A percentile compares a stretch with the other conserved stretches of the same genome.
Evolutionary conservation across 1,284 basidiomycete genomes (phyloP).

Genomic region (Coniophora puteana): DNA sequence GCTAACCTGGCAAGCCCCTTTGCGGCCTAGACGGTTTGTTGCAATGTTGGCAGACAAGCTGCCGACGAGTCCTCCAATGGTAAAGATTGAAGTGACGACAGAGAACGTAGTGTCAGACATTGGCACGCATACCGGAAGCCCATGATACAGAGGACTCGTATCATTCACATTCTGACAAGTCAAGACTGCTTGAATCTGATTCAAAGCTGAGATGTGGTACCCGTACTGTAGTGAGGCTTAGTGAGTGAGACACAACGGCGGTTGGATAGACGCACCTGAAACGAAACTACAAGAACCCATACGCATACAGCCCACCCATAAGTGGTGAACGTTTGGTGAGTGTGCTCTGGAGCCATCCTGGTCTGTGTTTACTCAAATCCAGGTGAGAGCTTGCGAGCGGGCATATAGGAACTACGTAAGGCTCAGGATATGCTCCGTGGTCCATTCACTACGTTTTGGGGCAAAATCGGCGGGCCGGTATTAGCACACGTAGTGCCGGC

Average conservation of each 20-base stretch:
- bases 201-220: conserved; percentile 84
- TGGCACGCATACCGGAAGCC: conserved; percentile 67
- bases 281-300: conserved; percentile 62
- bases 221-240: conserved; percentile 48
- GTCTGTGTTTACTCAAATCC: too few relatives aligned
- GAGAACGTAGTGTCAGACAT: conserved; percentile 79
- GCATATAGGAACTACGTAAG: too few relatives aligned
- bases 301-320: conserved; percentile 60
- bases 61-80: conserved; percentile 83
- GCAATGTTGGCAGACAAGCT: conserved; percentile 67
- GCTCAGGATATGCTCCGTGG: too few relatives aligned
- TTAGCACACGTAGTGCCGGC: too few relatives aligned
- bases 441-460: too few relatives aligned
- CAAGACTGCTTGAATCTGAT: conserved; percentile 79
- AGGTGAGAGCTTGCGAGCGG: too few relatives aligned
- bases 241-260: neutral
- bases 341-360: conserved; percentile 3
- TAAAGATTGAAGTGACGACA: conserved; percentile 80
- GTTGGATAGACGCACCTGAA: conserved; percentile 45
- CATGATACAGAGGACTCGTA: conserved; percentile 19
- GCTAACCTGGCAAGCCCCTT: conserved; percentile 58
- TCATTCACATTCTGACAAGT: conserved; percentile 47
- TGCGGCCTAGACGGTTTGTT: conserved; percentile 69
- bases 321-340: conserved; percentile 38
- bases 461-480: too few relatives aligned